phyloP scores from a whole-genome alignment of 495 filamentous ascomycete genomes.

The Achaetomiella virescens region DNA sequence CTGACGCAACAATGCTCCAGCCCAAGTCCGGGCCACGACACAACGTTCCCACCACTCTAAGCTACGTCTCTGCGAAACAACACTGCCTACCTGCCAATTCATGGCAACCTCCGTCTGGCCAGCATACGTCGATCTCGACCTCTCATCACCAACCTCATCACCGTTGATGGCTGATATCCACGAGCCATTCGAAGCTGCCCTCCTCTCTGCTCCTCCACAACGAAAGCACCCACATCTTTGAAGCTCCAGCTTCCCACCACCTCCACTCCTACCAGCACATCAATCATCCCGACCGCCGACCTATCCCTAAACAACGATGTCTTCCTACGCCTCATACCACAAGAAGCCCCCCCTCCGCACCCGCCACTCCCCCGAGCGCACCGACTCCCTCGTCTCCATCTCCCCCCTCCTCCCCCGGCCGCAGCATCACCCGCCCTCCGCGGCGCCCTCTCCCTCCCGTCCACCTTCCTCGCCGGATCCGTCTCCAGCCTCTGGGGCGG shows the following conservation, averaged over 20 bases:
- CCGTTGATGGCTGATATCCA: slow-evolving; percentile 1
- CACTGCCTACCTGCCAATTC: background rate
- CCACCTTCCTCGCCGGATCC: slow-evolving; percentile 22
- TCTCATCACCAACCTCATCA: background rate
- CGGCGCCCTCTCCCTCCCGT: slow-evolving; percentile 14
- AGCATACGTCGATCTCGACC: background rate
- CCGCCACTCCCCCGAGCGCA: slow-evolving; percentile 20
- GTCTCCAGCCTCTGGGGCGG: slow-evolving; percentile 32
- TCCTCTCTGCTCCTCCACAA: background rate
- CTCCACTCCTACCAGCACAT: background rate
- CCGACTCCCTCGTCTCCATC: too few relatives aligned
- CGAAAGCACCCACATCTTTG: background rate
- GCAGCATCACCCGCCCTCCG: slow-evolving; percentile 26
- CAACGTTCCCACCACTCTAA: too few relatives aligned
- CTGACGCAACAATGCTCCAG: slow-evolving; percentile 1
- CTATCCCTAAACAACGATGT: slow-evolving; percentile 16
- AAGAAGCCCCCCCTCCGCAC: slow-evolving; percentile 14
- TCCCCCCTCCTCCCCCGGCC: slow-evolving; percentile 29
- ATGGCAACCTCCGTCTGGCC: background rate
- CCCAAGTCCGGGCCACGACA: background rate
- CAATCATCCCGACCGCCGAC: background rate
- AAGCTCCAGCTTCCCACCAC: background rate
- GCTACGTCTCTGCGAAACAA: background rate
- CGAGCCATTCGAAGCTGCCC: background rate
- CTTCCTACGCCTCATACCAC: slow-evolving; percentile 17